These are phyloP conservation scores for Ophidiomyces ophidiicola DNA, from an alignment of 2,329 filamentous ascomycete genomes.

Conservation along the genomic window DNA sequence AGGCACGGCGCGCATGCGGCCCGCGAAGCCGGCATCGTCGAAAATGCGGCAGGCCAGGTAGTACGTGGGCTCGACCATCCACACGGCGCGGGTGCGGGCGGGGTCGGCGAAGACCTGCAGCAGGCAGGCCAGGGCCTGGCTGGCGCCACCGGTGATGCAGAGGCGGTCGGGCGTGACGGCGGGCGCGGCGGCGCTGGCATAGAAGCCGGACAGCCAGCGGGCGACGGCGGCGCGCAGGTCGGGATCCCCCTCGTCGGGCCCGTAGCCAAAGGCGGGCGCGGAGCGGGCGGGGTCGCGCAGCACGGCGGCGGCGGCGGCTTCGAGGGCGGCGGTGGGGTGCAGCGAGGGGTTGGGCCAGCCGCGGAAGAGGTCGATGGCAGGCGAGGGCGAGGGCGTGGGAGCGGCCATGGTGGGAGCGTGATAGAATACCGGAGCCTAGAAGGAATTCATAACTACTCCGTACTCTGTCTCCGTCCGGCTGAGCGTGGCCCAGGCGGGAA, in stretches of 20 bases:
- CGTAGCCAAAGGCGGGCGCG: conserved; percentile 61
- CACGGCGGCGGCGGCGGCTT: conserved; percentile 47
- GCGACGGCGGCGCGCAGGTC: conserved; percentile 59
- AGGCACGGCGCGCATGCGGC: conserved; percentile 54
- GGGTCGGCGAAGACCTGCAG: conserved; percentile 73
- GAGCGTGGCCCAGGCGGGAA: too few species aligned
- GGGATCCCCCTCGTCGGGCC: conserved; percentile 58
- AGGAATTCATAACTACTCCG: too few species aligned
- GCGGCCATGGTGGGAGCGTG: not conserved
- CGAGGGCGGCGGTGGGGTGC: conserved; percentile 53
- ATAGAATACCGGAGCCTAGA: too few species aligned
- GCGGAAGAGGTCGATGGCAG: conserved; percentile 32
- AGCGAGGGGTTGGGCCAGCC: conserved; percentile 45
- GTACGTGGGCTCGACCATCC: conserved; percentile 73
- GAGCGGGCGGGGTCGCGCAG: conserved; percentile 49
- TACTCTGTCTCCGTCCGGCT: too few species aligned
- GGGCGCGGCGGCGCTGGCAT: conserved; percentile 39
- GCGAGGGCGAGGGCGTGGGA: not conserved
- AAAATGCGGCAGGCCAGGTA: conserved; percentile 79
- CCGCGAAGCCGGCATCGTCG: conserved; percentile 62
- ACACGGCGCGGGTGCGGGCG: conserved; percentile 58
- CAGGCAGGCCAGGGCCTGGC: conserved; percentile 66
- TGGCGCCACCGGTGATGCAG: conserved; percentile 73
- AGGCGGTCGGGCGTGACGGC: conserved; percentile 47
- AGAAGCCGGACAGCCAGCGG: conserved; percentile 56